Percentiles rank a stretch among this genome's conserved stretches.
Evolutionary conservation across 768 basidiomycete genomes (phyloP).

Genomic region (Amanita rubescens): DNA sequence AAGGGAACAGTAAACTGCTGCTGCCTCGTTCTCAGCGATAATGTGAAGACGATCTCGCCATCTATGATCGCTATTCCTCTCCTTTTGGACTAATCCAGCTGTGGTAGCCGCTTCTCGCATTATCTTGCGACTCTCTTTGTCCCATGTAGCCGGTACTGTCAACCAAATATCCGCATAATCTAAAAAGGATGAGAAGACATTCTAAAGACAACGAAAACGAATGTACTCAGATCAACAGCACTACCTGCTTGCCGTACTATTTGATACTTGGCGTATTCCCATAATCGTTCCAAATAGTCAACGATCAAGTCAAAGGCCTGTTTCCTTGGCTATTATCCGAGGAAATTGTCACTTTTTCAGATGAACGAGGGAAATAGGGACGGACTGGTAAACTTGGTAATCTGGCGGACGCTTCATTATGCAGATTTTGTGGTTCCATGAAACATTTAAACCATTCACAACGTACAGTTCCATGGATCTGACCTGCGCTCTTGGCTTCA

Average conservation of each 20-base stretch:
- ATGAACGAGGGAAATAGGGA: constrained; percentile 11
- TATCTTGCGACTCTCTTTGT: constrained; percentile 74
- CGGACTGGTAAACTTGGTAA: constrained; percentile 73
- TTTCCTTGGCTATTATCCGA: constrained; percentile 56
- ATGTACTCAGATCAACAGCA: constrained; percentile 75
- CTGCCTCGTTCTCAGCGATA: constrained; percentile 79
- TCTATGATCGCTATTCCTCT: constrained; percentile 56
- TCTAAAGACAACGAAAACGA: neutral
- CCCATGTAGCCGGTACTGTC: constrained; percentile 89
- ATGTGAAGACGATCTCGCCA: constrained; percentile 81
- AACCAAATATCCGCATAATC: constrained; percentile 81
- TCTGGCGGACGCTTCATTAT: constrained; percentile 62
- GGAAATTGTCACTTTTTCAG: constrained; percentile 7
- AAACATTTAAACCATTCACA: constrained; percentile 79
- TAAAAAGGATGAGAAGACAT: constrained; percentile 20
- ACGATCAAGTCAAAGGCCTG: constrained; percentile 70
- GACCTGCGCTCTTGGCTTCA: constrained; percentile 76
- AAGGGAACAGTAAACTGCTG: constrained; percentile 85
- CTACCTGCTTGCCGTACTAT: constrained; percentile 86
- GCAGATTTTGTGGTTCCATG: constrained; percentile 72
- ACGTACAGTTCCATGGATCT: constrained; percentile 51
- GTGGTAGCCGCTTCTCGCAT: constrained; percentile 82
- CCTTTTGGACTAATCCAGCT: constrained; percentile 70
- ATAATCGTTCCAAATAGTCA: constrained; percentile 76
- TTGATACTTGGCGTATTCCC: constrained; percentile 82